Evolutionary conservation across 1,139 yeast species (phyloP).

Genomic region (Cylindricascospora bacillispora): DNA sequence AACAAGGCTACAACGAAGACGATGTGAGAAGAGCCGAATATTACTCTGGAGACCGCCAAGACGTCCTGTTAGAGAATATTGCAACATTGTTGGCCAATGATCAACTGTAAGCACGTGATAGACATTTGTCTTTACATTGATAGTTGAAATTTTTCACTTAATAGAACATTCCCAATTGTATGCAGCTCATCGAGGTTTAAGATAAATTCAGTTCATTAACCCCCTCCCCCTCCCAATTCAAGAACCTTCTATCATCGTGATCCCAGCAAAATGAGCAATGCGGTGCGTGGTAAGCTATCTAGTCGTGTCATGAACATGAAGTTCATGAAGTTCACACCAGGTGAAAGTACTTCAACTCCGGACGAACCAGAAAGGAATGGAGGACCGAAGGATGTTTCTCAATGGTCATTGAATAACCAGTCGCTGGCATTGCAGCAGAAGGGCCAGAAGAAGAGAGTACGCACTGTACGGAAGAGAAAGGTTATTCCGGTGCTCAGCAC

Average conservation of each 20-base stretch:
- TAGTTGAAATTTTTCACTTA: not conserved
- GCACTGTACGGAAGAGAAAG: not conserved
- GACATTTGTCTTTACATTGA: no score
- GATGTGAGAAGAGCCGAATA: constrained; percentile 63
- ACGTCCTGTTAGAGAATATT: constrained; percentile 55
- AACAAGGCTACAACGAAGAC: constrained; percentile 77
- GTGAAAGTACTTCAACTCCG: no score
- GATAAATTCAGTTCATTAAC: not conserved
- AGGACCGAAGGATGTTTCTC: constrained; percentile 2
- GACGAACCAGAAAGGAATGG: no score
- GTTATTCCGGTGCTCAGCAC: constrained; percentile 1
- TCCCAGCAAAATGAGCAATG: no score
- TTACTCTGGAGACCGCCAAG: constrained; percentile 41
- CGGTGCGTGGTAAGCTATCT: constrained; percentile 19
- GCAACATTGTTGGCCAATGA: constrained; percentile 41
- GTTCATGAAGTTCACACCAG: constrained; percentile 40
- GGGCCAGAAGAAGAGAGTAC: not conserved
- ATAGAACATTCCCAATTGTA: not conserved
- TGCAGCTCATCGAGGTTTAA: not conserved
- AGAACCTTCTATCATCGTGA: no score
- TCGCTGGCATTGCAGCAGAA: no score
- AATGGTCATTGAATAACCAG: no score
- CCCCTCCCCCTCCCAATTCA: not conserved
- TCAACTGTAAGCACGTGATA: constrained; percentile 15
- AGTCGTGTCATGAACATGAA: constrained; percentile 30